Evolutionary conservation across 2,329 filamentous ascomycete species (phyloP), one percentile per base, ranked within the genome.

Genomic region (Sclerotinia sclerotiorum): DNA sequence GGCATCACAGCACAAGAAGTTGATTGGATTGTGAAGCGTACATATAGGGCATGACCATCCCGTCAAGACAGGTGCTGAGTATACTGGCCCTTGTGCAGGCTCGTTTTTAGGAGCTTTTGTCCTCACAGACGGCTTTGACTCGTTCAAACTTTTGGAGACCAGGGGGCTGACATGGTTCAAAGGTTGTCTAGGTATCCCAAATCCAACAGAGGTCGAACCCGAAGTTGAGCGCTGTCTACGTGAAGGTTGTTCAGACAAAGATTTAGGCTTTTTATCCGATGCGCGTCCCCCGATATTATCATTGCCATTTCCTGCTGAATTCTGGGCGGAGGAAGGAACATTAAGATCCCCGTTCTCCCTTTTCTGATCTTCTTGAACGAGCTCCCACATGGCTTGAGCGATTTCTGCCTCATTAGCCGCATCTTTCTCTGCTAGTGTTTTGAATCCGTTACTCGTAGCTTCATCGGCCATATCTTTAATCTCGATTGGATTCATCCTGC

Each of bases 381-480:
- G 82, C 75, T 97, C 94, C 81, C 92, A 93, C 44, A 96, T 82
- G 0, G 93, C 93, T 75, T 94, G 88, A 65, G 93, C 88, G 70
- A 97, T 97, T 6, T 94, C 94, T 32, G 87, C 84, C 68, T 97
- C 92, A 74, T 97, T 96, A 4, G 93, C 94, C 73, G 93, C 90
- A 67, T 97, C 93, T 77, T 96, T 91, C 72, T 96, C 92, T 0
- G 92, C 93, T 75, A 91, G 87, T 0, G 93, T 97, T 70, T 85
- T 86, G 81, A 96, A 94, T 0, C 93, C 92, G 72, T 90, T 90
- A 68, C 83, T 83, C 7, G 87, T 87, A 49, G 89, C 90, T 69
- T 81, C 81, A 65, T 91, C 85, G 21, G 82, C 83, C 49, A 91
- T 85, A 58, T 88, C 84, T 4, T 84, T 84, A 27, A 94, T 87